Conservation (phyloP, 192 early-diverging fungal species). For the Backusella macrospora region DNA sequence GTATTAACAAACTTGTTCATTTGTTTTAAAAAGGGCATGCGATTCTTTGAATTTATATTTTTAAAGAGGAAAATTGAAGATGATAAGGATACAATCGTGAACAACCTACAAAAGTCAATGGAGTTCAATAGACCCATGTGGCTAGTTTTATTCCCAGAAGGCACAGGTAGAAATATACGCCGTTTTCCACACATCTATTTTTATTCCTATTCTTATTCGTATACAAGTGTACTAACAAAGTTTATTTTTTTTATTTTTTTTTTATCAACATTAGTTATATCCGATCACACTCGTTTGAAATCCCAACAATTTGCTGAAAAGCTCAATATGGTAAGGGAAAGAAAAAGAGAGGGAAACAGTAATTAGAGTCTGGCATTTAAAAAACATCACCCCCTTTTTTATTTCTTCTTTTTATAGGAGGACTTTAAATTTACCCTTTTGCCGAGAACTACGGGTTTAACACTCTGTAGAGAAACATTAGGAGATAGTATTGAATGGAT, state of each 20-base stretch:
- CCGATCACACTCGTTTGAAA: slow-evolving; percentile 69
- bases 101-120: slow-evolving; percentile 60
- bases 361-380: background rate
- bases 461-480: slow-evolving; percentile 69
- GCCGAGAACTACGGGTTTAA: slow-evolving; percentile 84
- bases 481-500: slow-evolving; percentile 69
- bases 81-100: slow-evolving; percentile 59
- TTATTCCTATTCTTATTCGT: background rate
- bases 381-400: background rate
- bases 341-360: background rate
- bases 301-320: slow-evolving; percentile 76
- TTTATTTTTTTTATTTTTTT: too few species aligned
- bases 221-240: background rate
- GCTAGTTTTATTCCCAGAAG: slow-evolving; percentile 96
- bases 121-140: slow-evolving; percentile 71
- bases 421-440: slow-evolving; percentile 75
- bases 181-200: background rate
- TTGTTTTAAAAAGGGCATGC: slow-evolving; percentile 65
- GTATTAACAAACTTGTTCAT: background rate
- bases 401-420: slow-evolving; percentile 35
- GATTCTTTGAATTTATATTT: slow-evolving; percentile 93
- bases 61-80: slow-evolving; percentile 82
- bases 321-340: slow-evolving; percentile 3
- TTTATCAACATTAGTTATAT: slow-evolving; percentile 55
- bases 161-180: slow-evolving; percentile 57